Conservation (phyloP, 1,139 yeast species). For the Yamadazyma jaroonii region DNA sequence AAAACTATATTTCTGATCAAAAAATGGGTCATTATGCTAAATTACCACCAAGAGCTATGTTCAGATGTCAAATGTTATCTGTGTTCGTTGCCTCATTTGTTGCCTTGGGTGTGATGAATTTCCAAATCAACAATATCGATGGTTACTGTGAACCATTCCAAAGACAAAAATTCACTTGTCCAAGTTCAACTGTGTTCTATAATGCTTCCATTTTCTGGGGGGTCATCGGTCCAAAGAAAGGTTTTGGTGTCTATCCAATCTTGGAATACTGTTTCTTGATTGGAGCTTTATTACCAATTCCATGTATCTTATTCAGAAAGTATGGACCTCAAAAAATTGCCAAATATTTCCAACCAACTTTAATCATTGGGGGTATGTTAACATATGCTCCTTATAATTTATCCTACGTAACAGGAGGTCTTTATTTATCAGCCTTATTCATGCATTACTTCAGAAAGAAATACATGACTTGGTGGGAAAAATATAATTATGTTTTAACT, state of each 20-base stretch:
- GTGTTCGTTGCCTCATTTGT: constrained; percentile 42
- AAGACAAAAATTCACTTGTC: constrained; percentile 47
- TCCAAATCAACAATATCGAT: constrained; percentile 34
- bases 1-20: constrained; percentile 51
- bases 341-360: constrained; percentile 42
- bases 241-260: constrained; percentile 47
- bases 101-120: constrained; percentile 49
- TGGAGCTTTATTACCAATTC: constrained; percentile 47
- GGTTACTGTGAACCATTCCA: constrained; percentile 39
- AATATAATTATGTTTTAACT: constrained; percentile 60
- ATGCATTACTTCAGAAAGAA: constrained; percentile 50
- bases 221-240: constrained; percentile 55
- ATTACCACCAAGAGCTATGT: constrained; percentile 58
- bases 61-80: constrained; percentile 54
- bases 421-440: constrained; percentile 45
- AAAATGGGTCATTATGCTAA: constrained; percentile 60
- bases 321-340: constrained; percentile 29
- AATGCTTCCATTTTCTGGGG: constrained; percentile 64
- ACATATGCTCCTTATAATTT: constrained; percentile 56
- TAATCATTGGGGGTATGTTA: constrained; percentile 39
- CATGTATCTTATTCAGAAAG: constrained; percentile 39
- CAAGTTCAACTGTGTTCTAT: constrained; percentile 44
- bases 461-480: constrained; percentile 58
- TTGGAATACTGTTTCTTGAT: constrained; percentile 52
- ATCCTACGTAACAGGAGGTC: constrained; percentile 50